phyloP scores from a whole-genome alignment of 2,329 filamentous ascomycete genomes.

The Venturia oleaginea region DNA sequence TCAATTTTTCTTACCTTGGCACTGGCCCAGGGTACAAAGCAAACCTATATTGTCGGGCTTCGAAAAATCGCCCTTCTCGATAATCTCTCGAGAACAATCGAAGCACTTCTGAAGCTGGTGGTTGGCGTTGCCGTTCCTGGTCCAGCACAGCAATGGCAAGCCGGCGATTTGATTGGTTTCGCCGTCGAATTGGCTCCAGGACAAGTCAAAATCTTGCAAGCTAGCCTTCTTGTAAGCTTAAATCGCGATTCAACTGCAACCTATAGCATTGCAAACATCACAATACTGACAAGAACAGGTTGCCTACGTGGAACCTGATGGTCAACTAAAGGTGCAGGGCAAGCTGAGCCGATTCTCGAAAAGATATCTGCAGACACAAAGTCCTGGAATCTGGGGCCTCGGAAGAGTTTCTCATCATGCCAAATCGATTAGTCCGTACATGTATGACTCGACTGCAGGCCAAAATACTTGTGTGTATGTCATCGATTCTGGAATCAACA shows the following conservation, averaged over 20 bases:
- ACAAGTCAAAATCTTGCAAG: constrained; percentile 23
- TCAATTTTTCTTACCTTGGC: neutral
- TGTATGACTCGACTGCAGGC: constrained; percentile 32
- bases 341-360: constrained; percentile 2
- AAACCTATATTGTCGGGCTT: neutral
- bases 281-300: constrained; percentile 5
- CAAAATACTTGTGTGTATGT: constrained; percentile 45
- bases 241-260: no score
- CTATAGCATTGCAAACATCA: no score
- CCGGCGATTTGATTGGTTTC: constrained; percentile 31
- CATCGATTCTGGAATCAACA: constrained; percentile 55
- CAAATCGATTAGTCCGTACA: constrained; percentile 26
- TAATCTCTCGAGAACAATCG: neutral
- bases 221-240: constrained; percentile 22
- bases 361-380: constrained; percentile 23
- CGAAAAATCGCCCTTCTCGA: neutral
- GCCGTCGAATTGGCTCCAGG: constrained; percentile 27
- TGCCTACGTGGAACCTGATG: constrained; percentile 9
- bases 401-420: constrained; percentile 30
- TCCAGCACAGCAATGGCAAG: neutral
- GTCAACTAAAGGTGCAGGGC: constrained; percentile 1
- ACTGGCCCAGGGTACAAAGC: neutral
- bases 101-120: neutral
- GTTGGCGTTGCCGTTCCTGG: neutral
- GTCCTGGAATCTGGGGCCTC: constrained; percentile 33